Conservation (phyloP, 768 basidiomycete genomes). For the Macrolepiota albuminosa region DNA sequence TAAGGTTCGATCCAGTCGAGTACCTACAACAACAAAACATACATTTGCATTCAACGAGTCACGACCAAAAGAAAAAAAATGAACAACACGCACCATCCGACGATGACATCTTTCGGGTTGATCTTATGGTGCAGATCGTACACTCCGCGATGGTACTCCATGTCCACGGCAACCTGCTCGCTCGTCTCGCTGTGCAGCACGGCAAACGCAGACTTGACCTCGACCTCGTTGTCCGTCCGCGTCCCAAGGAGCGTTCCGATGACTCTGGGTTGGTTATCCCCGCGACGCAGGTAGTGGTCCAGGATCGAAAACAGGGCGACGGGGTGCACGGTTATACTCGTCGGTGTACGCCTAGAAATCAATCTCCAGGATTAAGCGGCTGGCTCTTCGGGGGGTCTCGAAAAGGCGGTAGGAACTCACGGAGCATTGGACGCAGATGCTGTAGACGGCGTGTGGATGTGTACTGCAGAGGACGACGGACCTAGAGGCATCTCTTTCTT, state of each 20-base stretch:
- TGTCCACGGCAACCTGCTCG: constrained; percentile 93
- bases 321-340: constrained; percentile 80
- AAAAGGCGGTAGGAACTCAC: constrained; percentile 24
- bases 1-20: constrained; percentile 85
- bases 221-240: constrained; percentile 63
- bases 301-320: constrained; percentile 93
- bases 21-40: constrained; percentile 50
- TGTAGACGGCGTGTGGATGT: constrained; percentile 34
- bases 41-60: background rate
- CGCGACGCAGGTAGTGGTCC: constrained; percentile 92
- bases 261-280: constrained; percentile 77
- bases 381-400: too few species aligned
- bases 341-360: constrained; percentile 56
- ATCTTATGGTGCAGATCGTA: constrained; percentile 86
- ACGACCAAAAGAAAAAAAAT: too few species aligned
- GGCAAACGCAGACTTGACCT: constrained; percentile 83
- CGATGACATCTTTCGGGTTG: constrained; percentile 83
- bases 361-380: too few species aligned
- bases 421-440: constrained; percentile 29
- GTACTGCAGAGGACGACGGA: constrained; percentile 45
- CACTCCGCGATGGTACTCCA: constrained; percentile 94
- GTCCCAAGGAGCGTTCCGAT: constrained; percentile 93
- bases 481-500: constrained; percentile 40
- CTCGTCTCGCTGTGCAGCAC: constrained; percentile 90
- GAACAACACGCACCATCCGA: constrained; percentile 72